These are phyloP conservation scores for Amanita jacksonii DNA, from an alignment of 768 basidiomycete genomes.

Conservation along the genomic window DNA sequence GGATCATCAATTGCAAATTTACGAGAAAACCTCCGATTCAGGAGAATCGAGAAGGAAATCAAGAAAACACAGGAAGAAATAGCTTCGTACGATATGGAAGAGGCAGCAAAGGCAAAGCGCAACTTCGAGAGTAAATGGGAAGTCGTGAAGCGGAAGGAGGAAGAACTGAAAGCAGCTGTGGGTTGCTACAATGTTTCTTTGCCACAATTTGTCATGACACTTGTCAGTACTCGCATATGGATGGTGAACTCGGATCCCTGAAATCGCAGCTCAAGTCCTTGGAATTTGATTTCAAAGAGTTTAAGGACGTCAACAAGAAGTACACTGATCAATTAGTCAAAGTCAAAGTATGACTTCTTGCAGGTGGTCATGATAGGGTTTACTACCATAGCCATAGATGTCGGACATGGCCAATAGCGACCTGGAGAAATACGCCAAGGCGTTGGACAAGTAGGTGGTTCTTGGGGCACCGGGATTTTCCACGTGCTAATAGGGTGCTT, in stretches of 20 bases:
- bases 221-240: constrained; percentile 64
- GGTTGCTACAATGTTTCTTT: constrained; percentile 10
- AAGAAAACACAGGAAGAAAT: constrained; percentile 60
- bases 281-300: constrained; percentile 72
- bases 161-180: constrained; percentile 61
- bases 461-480: not conserved
- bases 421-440: constrained; percentile 95
- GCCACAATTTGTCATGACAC: not conserved
- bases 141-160: constrained; percentile 62
- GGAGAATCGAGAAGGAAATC: constrained; percentile 61
- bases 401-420: constrained; percentile 97
- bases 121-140: constrained; percentile 80
- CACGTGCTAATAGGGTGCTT: constrained; percentile 12
- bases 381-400: constrained; percentile 45
- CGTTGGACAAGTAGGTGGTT: constrained; percentile 77
- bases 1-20: constrained; percentile 61
- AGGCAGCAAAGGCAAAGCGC: constrained; percentile 72
- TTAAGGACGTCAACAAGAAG: constrained; percentile 74
- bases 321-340: constrained; percentile 89
- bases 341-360: constrained; percentile 62
- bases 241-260: constrained; percentile 73
- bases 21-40: constrained; percentile 75
- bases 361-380: not conserved
- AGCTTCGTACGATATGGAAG: constrained; percentile 71
- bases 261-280: constrained; percentile 54